These are phyloP conservation scores for Fragilariopsis cylindrus DNA, from an alignment of 108 stramenopile species.

Conservation along the genomic window DNA sequence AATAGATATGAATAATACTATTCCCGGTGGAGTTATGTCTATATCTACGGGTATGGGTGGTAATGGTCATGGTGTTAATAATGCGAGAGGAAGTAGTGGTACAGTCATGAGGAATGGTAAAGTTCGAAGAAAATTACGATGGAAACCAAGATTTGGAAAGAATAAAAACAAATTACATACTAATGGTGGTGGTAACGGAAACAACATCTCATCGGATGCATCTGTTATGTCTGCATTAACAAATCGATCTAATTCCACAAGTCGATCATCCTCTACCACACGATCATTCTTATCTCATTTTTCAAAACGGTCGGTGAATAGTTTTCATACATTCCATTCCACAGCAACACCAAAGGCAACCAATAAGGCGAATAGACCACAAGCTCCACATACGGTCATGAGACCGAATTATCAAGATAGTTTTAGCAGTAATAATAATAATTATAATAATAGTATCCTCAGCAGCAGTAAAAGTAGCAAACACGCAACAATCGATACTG, in stretches of 20 bases:
- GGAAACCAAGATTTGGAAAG: conserved; percentile 40
- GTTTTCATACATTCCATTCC: conserved; percentile 45
- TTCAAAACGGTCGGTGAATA: conserved; percentile 28
- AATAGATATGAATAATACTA: conserved; percentile 18
- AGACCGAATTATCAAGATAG: conserved; percentile 36
- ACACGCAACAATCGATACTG: conserved; percentile 17
- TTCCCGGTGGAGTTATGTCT: neutral
- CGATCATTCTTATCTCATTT: conserved; percentile 30
- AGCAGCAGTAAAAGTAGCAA: neutral
- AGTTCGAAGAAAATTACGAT: conserved; percentile 48
- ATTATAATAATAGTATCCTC: conserved; percentile 4
- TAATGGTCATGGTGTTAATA: neutral
- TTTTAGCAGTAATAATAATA: conserved; percentile 26
- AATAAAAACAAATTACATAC: conserved; percentile 7
- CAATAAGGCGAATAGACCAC: conserved; percentile 23
- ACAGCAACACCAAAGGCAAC: conserved; percentile 36
- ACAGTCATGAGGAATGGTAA: conserved; percentile 39
- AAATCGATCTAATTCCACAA: conserved; percentile 18
- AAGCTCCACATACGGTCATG: conserved; percentile 24
- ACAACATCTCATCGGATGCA: conserved; percentile 25
- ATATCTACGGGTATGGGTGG: too few relatives aligned
- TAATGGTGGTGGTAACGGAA: too few relatives aligned
- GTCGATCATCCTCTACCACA: conserved; percentile 17
- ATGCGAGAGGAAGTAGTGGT: conserved; percentile 5
- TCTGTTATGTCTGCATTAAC: conserved; percentile 27